Conservation (phyloP, 1,139 yeast genomes). For the Kurtzmaniella natalensis region DNA sequence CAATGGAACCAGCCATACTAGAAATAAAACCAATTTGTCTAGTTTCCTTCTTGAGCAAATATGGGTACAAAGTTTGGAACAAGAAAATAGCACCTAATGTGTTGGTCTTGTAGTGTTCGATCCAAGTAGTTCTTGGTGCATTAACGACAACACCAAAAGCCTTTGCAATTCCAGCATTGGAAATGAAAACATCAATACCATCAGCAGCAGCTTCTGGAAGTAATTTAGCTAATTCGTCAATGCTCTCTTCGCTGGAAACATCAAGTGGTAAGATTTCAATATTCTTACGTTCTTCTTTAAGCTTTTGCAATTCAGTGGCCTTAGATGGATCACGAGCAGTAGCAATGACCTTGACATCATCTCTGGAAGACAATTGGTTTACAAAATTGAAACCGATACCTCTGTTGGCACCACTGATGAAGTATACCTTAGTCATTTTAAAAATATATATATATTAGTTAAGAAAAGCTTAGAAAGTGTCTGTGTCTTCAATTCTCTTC, state of each 20-base stretch:
- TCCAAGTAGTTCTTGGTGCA: slow-evolving; percentile 12
- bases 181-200: slow-evolving; percentile 15
- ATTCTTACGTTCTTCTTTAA: slow-evolving; percentile 2
- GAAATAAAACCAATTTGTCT: slow-evolving; percentile 23
- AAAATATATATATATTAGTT: too few relatives aligned
- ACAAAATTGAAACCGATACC: slow-evolving; percentile 18
- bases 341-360: slow-evolving; percentile 12
- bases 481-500: too few relatives aligned
- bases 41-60: slow-evolving; percentile 11
- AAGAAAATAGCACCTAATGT: slow-evolving; percentile 26
- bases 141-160: slow-evolving; percentile 4
- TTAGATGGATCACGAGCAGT: slow-evolving; percentile 16
- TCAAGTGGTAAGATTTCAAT: slow-evolving; percentile 7
- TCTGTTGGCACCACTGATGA: slow-evolving; percentile 19
- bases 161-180: slow-evolving; percentile 15
- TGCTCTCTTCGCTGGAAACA: slow-evolving; percentile 6
- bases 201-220: slow-evolving; percentile 4
- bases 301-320: slow-evolving; percentile 8
- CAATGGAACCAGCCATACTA: slow-evolving; percentile 19
- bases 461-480: too few relatives aligned
- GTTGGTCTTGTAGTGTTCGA: slow-evolving; percentile 20
- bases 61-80: slow-evolving; percentile 13
- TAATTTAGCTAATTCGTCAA: slow-evolving; percentile 4
- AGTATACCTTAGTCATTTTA: slow-evolving; percentile 16
- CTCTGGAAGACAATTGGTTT: slow-evolving; percentile 10